Conservation (phyloP, 306 rosid genomes). For the Potentilla sterilis region DNA sequence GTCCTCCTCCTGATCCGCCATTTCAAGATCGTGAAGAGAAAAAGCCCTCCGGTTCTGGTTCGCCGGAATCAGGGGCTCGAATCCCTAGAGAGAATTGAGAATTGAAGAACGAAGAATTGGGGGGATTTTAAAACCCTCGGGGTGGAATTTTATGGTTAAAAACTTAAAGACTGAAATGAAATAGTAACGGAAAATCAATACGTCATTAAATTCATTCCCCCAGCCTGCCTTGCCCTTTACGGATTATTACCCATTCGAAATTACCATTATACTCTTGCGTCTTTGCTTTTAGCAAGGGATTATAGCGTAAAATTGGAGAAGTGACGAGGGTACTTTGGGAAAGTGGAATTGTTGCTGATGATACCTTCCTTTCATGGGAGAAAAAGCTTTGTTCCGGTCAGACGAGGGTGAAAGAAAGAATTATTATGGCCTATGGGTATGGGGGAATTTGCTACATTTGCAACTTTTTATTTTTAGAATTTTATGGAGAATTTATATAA, state of each 20-base stretch:
- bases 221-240: neutral
- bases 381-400: neutral
- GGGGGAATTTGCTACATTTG: too few species aligned
- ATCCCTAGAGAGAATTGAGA: slow-evolving; percentile 7
- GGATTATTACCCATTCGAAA: neutral
- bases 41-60: neutral
- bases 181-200: neutral
- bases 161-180: neutral
- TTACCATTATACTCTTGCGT: slow-evolving; percentile 25
- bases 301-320: neutral
- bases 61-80: slow-evolving; percentile 7
- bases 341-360: neutral
- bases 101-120: neutral
- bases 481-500: too few species aligned
- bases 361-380: slow-evolving; percentile 33
- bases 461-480: too few species aligned
- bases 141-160: too few species aligned
- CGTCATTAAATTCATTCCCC: neutral
- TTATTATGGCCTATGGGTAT: too few species aligned
- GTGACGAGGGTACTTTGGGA: slow-evolving; percentile 20
- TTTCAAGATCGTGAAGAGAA: slow-evolving; percentile 37
- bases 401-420: too few species aligned
- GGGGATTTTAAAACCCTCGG: slow-evolving; percentile 14
- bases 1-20: slow-evolving; percentile 96
- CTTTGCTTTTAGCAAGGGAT: neutral